Evolutionary conservation across 2,329 filamentous ascomycete genomes (phyloP).

Genomic region (Gnomoniopsis sp.): DNA sequence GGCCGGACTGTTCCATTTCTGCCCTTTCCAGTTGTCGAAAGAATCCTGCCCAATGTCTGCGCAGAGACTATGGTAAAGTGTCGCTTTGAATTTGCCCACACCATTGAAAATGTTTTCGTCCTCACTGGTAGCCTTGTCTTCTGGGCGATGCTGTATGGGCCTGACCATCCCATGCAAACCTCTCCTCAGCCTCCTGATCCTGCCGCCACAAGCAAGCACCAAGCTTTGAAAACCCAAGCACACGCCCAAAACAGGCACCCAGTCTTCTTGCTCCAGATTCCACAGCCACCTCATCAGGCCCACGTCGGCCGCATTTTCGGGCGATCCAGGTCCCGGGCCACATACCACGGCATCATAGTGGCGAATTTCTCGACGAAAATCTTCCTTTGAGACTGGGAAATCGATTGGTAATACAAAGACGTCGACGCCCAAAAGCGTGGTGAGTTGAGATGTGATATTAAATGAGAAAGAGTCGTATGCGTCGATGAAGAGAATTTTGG

Average conservation of each 20-base stretch:
- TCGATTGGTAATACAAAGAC: conserved; percentile 74
- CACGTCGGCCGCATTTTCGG: conserved; percentile 68
- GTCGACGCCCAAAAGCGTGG: conserved; percentile 62
- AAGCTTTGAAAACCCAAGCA: conserved; percentile 88
- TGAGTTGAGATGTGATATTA: conserved; percentile 83
- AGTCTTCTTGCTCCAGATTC: conserved; percentile 54
- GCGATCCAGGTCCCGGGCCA: conserved; percentile 86
- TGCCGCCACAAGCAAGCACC: conserved; percentile 63
- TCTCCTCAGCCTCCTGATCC: conserved; percentile 62
- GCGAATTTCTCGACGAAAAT: conserved; percentile 47
- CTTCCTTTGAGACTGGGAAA: conserved; percentile 43
- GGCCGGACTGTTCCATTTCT: conserved; percentile 37
- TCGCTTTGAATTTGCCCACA: conserved; percentile 61
- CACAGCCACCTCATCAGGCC: conserved; percentile 79
- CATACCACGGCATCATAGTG: conserved; percentile 82
- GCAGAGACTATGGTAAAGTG: conserved; percentile 70
- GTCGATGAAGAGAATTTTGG: conserved; percentile 77
- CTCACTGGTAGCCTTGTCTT: conserved; percentile 14
- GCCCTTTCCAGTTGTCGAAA: conserved; percentile 33
- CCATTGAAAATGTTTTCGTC: conserved; percentile 60
- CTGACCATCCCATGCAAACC: conserved; percentile 82
- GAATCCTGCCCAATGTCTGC: conserved; percentile 51
- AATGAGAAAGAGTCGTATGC: conserved; percentile 97
- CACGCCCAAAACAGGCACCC: conserved; percentile 79
- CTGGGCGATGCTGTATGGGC: conserved; percentile 55